Conservation (phyloP, 148 eudicot species). For the Selenicereus undatus region DNA sequence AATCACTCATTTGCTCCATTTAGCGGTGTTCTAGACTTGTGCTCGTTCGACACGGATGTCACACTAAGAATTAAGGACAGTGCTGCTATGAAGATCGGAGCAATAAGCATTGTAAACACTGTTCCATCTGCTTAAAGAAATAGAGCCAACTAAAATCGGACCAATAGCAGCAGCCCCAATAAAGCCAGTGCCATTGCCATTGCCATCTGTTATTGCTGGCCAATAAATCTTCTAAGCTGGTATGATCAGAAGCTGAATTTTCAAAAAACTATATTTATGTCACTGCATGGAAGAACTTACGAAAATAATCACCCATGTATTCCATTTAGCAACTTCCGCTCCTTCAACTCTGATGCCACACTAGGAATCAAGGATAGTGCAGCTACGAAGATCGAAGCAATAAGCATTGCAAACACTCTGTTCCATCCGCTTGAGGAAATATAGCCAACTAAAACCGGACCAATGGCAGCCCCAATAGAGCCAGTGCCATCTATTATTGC, state of each 20-base stretch:
- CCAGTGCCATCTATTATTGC: conserved; percentile 97
- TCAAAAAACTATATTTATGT: neutral
- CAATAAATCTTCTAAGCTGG: neutral
- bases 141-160: conserved; percentile 89
- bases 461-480: conserved; percentile 93
- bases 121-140: conserved; percentile 87
- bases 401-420: conserved; percentile 78
- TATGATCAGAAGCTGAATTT: neutral
- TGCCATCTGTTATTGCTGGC: conserved; percentile 76
- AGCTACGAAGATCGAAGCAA: conserved; percentile 55
- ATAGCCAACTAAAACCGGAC: conserved; percentile 93
- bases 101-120: conserved; percentile 79
- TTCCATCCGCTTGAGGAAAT: conserved; percentile 91
- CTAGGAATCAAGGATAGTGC: conserved; percentile 60
- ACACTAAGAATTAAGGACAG: conserved; percentile 61
- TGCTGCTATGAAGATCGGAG: conserved; percentile 55
- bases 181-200: conserved; percentile 64
- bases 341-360: conserved; percentile 57
- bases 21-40: conserved; percentile 38
- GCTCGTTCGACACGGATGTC: conserved; percentile 53
- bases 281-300: neutral
- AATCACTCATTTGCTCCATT: conserved; percentile 21
- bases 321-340: conserved; percentile 36
- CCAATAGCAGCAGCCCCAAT: conserved; percentile 95
- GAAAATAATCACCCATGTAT: conserved; percentile 11